These are phyloP conservation scores for Alnus rubra DNA, from an alignment of 306 rosid species.

Conservation along the genomic window DNA sequence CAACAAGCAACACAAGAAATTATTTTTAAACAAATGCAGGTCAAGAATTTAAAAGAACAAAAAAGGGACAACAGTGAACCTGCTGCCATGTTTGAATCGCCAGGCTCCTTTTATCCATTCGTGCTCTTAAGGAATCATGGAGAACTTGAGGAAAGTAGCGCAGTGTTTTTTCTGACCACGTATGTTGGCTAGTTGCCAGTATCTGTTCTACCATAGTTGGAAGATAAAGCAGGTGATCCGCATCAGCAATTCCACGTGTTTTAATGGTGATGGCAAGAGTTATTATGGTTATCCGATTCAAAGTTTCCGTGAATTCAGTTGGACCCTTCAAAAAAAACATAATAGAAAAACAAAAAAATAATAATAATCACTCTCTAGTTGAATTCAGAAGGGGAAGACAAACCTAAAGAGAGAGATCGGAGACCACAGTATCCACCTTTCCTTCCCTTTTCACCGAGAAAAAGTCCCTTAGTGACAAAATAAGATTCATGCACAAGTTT, in stretches of 20 bases:
- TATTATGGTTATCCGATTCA: constrained; percentile 77
- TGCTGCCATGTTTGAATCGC: constrained; percentile 94
- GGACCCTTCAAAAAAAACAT: constrained; percentile 70
- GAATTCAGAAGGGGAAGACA: constrained; percentile 20
- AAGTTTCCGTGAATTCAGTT: constrained; percentile 89
- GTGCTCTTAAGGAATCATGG: constrained; percentile 72
- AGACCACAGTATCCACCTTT: constrained; percentile 61
- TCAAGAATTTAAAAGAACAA: background rate
- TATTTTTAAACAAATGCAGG: background rate
- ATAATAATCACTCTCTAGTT: constrained; percentile 18
- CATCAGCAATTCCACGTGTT: constrained; percentile 97
- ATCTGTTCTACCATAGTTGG: constrained; percentile 90
- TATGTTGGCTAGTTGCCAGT: constrained; percentile 76
- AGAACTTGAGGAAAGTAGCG: constrained; percentile 80
- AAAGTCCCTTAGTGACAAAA: constrained; percentile 89
- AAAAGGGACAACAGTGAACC: constrained; percentile 45
- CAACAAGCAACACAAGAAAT: background rate
- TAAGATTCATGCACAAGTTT: constrained; percentile 92
- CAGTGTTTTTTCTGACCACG: constrained; percentile 94
- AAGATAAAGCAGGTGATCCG: constrained; percentile 85
- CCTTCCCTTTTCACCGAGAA: constrained; percentile 95
- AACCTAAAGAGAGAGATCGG: constrained; percentile 23
- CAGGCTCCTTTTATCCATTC: constrained; percentile 71
- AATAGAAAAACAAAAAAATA: constrained; percentile 29
- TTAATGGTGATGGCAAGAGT: constrained; percentile 93